These are phyloP conservation scores for Yamadazyma dushanensis DNA, from an alignment of 1,139 yeast species.

Conservation along the genomic window DNA sequence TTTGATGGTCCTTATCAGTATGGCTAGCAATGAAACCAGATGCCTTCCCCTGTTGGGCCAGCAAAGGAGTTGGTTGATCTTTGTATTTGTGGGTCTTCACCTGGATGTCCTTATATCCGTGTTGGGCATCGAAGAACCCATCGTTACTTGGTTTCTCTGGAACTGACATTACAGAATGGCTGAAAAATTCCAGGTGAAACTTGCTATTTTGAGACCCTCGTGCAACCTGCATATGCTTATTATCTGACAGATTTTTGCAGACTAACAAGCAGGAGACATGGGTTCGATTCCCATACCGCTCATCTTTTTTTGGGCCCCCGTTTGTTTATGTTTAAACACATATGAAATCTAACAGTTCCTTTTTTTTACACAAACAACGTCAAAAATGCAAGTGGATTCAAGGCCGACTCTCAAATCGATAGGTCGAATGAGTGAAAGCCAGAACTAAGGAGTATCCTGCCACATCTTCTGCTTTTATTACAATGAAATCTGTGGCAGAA, in stretches of 20 bases:
- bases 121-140: slow-evolving; percentile 29
- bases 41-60: slow-evolving; percentile 28
- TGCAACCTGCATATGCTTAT: slow-evolving; percentile 2
- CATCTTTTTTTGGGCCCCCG: too few relatives aligned
- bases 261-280: neutral
- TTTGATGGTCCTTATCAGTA: slow-evolving; percentile 39
- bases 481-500: slow-evolving; percentile 81
- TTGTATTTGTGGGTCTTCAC: slow-evolving; percentile 34
- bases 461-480: slow-evolving; percentile 66
- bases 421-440: too few relatives aligned
- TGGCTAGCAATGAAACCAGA: slow-evolving; percentile 29
- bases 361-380: too few relatives aligned
- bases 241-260: neutral
- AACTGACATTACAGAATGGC: slow-evolving; percentile 10
- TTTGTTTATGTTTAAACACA: too few relatives aligned
- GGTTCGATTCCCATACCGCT: neutral
- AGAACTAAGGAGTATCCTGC: slow-evolving; percentile 66
- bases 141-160: slow-evolving; percentile 34
- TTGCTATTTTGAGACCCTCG: slow-evolving; percentile 3
- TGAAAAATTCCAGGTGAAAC: slow-evolving; percentile 1
- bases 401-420: too few relatives aligned
- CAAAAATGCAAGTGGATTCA: too few relatives aligned
- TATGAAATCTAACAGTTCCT: too few relatives aligned
- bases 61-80: slow-evolving; percentile 38
- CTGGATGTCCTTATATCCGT: slow-evolving; percentile 33